Base-by-base conservation (phyloP, 2,329 filamentous ascomycete species). In the Alternaria brassicae region DNA sequence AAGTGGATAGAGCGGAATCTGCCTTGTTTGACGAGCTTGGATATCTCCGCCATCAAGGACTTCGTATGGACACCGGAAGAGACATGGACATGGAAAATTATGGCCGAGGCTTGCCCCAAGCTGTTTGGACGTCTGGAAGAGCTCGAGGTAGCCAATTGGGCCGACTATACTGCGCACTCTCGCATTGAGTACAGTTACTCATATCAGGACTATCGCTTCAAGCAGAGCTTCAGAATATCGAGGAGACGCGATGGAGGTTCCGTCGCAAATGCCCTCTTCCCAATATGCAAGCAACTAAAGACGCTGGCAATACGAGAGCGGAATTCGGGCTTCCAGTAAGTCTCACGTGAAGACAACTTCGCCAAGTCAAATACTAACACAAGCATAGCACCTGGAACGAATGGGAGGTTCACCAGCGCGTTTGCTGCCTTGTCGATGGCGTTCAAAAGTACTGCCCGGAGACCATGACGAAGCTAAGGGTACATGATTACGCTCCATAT, bases 1-100 rank as follows among this genome's bases (percentile, higher is more conserved):
- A 53, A 66, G 41, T 78, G 76, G 76, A 72, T 78, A 45, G 61
- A 76, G n/a, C 60, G 68, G n/a, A 75, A 75, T 44, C 66, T 78
- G n/a, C 75, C 76, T 2, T 65, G 65, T 3, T 64, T 78, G 12
- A 68, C 57, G 1, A 67, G 66, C 41, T 66, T 78, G 10, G 76
- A 78, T 55, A 61, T 78, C 13, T 72, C 73, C 3, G 68, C 74
- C 34, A 73, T 78, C 56, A 78, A 76, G 53, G 76, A 78, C 59
- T 74, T 78, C 58, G 70, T 76, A 10, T 77, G 72, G 71, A 76
- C 73, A 2, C 73, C 74, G 2, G 74, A 74, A 52, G 71, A 77
- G 61, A 76, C 69, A 10, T 77, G 75, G 75, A 75, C 75, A 5
- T 77, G 74, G 75, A 72, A 66, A 37, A 65, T 70, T 65, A 58